phyloP scores from a whole-genome alignment of 768 basidiomycete species.

The Dacryopinax primogenitus region DNA sequence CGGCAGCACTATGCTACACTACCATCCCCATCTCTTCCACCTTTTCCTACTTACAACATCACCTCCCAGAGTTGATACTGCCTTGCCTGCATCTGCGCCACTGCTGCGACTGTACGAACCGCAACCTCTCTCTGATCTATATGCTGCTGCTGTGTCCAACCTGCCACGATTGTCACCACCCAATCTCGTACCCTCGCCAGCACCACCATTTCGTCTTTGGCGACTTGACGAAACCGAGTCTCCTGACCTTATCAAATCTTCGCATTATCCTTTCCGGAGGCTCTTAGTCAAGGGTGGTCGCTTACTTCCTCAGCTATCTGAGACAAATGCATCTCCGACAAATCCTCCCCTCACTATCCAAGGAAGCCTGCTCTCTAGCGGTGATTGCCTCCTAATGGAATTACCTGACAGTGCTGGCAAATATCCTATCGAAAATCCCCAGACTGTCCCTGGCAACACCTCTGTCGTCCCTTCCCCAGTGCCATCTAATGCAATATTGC shows the following conservation, averaged over 20 bases:
- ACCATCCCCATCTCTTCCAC: constrained; percentile 1
- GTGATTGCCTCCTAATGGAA: neutral
- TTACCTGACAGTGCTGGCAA: neutral
- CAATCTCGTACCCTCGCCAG: neutral
- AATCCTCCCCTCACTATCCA: neutral
- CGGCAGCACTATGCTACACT: constrained; percentile 2
- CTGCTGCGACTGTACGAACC: neutral
- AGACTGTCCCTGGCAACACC: neutral
- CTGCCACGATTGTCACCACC: neutral
- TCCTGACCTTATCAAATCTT: neutral
- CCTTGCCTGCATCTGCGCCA: neutral
- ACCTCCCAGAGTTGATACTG: neutral
- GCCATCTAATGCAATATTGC: neutral
- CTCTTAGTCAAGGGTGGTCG: neutral
- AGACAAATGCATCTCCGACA: neutral
- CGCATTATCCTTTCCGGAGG: neutral
- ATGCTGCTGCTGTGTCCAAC: neutral
- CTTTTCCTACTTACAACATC: constrained; percentile 43
- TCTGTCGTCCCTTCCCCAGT: neutral
- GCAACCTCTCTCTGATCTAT: constrained; percentile 1
- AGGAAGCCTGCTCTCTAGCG: neutral
- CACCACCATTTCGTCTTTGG: neutral
- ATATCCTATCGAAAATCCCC: neutral
- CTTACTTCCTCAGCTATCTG: neutral
- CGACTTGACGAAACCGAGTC: neutral